Evolutionary conservation across 1,284 basidiomycete genomes (phyloP).

Genomic region (Pseudozyma tsukubaensis): DNA sequence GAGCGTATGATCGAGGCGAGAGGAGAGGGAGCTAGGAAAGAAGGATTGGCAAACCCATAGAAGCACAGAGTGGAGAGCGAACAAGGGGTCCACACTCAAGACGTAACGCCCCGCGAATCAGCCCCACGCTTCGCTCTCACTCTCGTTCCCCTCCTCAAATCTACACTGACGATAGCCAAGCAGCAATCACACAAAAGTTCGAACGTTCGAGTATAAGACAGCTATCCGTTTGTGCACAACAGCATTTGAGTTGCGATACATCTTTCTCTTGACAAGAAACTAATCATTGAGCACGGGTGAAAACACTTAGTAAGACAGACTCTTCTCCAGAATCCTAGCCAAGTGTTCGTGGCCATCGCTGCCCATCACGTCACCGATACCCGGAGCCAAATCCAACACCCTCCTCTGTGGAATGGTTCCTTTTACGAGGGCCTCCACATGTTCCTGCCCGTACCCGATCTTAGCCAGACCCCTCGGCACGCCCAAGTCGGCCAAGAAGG

Average conservation of each 20-base stretch:
- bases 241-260: too few relatives aligned
- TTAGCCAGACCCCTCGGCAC: conserved; percentile 88
- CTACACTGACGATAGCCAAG: too few relatives aligned
- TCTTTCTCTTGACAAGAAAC: too few relatives aligned
- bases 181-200: too few relatives aligned
- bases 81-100: too few relatives aligned
- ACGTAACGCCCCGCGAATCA: too few relatives aligned
- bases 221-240: too few relatives aligned
- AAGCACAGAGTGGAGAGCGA: too few relatives aligned
- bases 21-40: neutral
- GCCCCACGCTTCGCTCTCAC: too few relatives aligned
- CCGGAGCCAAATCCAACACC: conserved; percentile 74
- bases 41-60: too few relatives aligned
- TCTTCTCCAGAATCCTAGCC: conserved; percentile 57
- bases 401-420: conserved; percentile 88
- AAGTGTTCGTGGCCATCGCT: conserved; percentile 69
- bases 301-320: conserved; percentile 10
- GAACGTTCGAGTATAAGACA: too few relatives aligned
- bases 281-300: neutral
- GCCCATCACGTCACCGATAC: conserved; percentile 74
- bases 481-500: conserved; percentile 86
- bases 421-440: conserved; percentile 76
- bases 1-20: neutral
- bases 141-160: too few relatives aligned
- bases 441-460: conserved; percentile 77